Conservation (phyloP, 495 filamentous ascomycete species). For the Chaetomium fimeti region DNA sequence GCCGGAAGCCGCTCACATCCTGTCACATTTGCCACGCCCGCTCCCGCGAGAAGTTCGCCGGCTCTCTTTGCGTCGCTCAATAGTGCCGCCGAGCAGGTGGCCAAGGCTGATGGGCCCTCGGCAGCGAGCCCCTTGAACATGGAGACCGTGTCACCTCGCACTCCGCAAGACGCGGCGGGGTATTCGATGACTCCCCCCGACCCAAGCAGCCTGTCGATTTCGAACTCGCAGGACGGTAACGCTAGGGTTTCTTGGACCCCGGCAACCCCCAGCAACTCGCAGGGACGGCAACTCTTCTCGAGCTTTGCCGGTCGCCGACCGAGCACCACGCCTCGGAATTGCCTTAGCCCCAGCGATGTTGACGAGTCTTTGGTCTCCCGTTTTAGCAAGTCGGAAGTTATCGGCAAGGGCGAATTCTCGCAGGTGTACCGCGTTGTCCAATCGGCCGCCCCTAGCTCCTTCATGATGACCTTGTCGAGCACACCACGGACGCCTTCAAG, state of each 20-base stretch:
- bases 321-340: slow-evolving; percentile 54
- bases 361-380: slow-evolving; percentile 65
- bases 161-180: slow-evolving; percentile 74
- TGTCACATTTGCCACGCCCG: slow-evolving; percentile 24
- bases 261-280: slow-evolving; percentile 71
- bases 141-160: slow-evolving; percentile 66
- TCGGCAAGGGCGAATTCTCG: slow-evolving; percentile 90
- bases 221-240: slow-evolving; percentile 46
- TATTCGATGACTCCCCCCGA: slow-evolving; percentile 68
- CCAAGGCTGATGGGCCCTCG: slow-evolving; percentile 47
- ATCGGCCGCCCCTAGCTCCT: slow-evolving; percentile 28
- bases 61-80: slow-evolving; percentile 19
- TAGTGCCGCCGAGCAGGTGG: slow-evolving; percentile 29
- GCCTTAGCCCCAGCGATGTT: slow-evolving; percentile 60
- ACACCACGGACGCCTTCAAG: slow-evolving; percentile 44
- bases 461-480: slow-evolving; percentile 29
- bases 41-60: slow-evolving; percentile 18
- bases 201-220: slow-evolving; percentile 76
- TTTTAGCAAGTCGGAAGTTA: slow-evolving; percentile 72
- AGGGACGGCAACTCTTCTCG: slow-evolving; percentile 47
- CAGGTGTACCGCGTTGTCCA: slow-evolving; percentile 77
- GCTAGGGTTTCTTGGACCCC: slow-evolving; percentile 44
- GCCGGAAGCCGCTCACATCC: slow-evolving; percentile 19
- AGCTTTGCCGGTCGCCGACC: slow-evolving; percentile 47
- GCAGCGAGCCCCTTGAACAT: slow-evolving; percentile 53